Conservation (phyloP, 176 grass and related monocot genomes). For the Neostapfia colusana region DNA sequence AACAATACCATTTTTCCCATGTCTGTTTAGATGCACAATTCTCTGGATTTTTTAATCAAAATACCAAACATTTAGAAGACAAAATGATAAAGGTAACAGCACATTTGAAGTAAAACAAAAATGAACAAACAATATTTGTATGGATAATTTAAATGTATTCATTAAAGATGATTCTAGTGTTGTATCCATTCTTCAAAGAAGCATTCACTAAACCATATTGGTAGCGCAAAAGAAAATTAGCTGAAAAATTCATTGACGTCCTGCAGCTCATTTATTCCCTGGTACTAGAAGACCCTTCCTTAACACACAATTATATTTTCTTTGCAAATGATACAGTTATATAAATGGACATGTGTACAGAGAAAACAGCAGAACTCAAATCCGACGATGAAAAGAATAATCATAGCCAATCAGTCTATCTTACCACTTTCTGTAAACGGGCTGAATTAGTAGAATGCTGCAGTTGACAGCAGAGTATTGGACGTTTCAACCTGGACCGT, state of each 20-base stretch:
- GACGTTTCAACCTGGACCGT: constrained; percentile 10
- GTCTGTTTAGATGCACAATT: not conserved
- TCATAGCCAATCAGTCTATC: not conserved
- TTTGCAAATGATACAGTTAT: not conserved
- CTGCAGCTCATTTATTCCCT: constrained; percentile 21
- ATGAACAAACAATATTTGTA: not conserved
- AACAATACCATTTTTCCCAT: not conserved
- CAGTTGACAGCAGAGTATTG: constrained; percentile 9
- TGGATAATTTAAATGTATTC: not conserved
- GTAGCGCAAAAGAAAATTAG: not conserved
- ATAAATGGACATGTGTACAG: not conserved
- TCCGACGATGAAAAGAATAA: not conserved
- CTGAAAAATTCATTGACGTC: not conserved
- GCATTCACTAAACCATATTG: not conserved
- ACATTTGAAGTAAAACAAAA: not conserved
- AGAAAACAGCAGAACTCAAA: not conserved
- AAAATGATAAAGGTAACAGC: not conserved
- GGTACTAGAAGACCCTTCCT: not conserved
- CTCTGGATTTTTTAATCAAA: not conserved
- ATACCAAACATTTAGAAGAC: not conserved
- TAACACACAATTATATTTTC: not conserved
- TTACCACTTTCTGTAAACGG: constrained; percentile 37
- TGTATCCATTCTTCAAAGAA: not conserved
- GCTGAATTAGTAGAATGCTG: constrained; percentile 19
- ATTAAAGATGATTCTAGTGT: not conserved